Base-by-base conservation (phyloP, 2,329 filamentous ascomycete genomes). In the Apiospora hydei region DNA sequence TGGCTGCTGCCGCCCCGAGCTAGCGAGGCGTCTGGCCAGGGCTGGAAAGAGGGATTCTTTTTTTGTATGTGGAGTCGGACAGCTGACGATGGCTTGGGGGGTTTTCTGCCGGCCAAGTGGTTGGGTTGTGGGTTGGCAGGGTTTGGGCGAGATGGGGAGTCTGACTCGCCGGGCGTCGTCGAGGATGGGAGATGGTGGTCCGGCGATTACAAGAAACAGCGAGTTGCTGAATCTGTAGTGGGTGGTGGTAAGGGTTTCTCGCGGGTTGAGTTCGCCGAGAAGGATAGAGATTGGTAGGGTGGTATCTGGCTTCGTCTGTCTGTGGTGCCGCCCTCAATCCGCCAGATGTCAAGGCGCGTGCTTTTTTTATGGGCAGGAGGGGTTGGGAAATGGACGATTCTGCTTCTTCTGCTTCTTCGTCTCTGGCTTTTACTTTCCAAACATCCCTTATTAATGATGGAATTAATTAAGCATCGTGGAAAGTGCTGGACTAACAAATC, bases 1-100 rank as follows among this genome's bases (percentile, higher is more conserved):
- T 80, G 79, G 80, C 79, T 78, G 73, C 74, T 77, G 78, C 80
- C 79, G 78, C 80, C 78, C 79, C 78, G 75, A 76, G 72, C 70
- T 70, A 80, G 76, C 78, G 78, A 79, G 77, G 79, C 78, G 75
- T 75, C 75, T 77, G 75, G 77, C 78, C 79, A 78, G 77, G 75
- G 70, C 73, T 75, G 73, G 71, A 38, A 8, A 43, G 18, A 64
- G 30, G 57, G 13, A 41, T 41, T 64, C 30, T 64, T 64, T 64
- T 64, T 64, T 64, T 41, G 57, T 64, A 64, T 64, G 57, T 64
- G 57, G 57, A 64, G 57, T 64, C 57, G 34, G 34, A 41, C 18
- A 64, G 57, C 57, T 64, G 57, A 64, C 34, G 21, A 64, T 64
- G 21, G 57, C 30, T 38, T 64, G 30, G 51, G 51, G 26, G 66